Conservation (phyloP, 169 alveolate species). For the Plasmodium vivax region DNA sequence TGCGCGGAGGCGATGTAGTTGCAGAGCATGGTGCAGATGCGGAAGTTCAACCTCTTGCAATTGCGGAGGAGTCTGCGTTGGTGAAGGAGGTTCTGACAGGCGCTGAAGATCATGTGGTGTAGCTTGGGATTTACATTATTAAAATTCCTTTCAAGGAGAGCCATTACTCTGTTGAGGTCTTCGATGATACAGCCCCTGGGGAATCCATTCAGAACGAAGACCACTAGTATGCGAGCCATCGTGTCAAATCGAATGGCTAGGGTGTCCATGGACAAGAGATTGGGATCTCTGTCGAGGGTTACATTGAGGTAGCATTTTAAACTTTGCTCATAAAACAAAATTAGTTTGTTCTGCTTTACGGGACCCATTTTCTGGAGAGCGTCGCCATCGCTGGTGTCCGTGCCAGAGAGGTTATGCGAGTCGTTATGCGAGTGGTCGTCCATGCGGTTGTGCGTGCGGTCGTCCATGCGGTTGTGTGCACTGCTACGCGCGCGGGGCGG, state of each 20-base stretch:
- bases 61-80: not conserved
- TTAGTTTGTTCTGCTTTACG: not conserved
- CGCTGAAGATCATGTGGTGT: not conserved
- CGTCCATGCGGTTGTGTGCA: too few relatives aligned
- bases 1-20: not conserved
- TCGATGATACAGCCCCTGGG: not conserved
- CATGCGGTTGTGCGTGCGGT: too few relatives aligned
- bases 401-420: too few relatives aligned
- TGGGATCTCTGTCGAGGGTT: not conserved
- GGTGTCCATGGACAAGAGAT: not conserved
- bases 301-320: not conserved
- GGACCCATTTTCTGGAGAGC: not conserved
- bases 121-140: not conserved
- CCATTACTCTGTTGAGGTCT: not conserved
- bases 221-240: not conserved
- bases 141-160: not conserved
- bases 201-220: not conserved
- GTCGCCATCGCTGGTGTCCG: not conserved
- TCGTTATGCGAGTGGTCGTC: too few relatives aligned
- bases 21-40: not conserved
- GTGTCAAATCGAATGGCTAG: not conserved
- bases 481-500: not conserved
- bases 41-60: not conserved
- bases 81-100: not conserved
- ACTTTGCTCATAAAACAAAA: not conserved